Evolutionary conservation across 768 basidiomycete species (phyloP).

Genomic region (Psilocybe sp.): DNA sequence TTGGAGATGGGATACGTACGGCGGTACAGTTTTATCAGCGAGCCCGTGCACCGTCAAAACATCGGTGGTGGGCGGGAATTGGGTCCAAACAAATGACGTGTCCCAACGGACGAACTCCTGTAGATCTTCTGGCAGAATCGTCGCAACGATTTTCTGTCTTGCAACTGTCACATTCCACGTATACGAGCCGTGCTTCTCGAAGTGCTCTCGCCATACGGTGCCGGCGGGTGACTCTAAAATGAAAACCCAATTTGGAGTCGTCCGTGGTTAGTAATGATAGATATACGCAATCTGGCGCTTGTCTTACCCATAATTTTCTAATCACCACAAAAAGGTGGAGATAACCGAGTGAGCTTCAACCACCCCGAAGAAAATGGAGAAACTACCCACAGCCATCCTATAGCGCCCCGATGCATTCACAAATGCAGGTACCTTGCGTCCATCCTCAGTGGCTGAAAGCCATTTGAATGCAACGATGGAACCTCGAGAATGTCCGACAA

Average conservation of each 20-base stretch:
- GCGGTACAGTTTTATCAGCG: constrained; percentile 61
- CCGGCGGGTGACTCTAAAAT: constrained; percentile 21
- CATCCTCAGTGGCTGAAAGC: constrained; percentile 63
- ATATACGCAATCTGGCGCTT: neutral
- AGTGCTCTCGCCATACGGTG: constrained; percentile 44
- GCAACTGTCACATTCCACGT: constrained; percentile 68
- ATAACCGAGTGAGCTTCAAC: constrained; percentile 1
- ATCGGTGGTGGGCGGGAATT: constrained; percentile 60
- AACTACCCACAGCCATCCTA: constrained; percentile 67
- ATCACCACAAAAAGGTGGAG: neutral
- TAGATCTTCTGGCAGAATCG: constrained; percentile 57
- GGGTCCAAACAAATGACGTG: constrained; percentile 62
- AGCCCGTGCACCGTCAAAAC: constrained; percentile 83
- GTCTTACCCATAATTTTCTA: constrained; percentile 44
- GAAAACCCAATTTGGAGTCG: neutral
- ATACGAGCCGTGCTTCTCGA: constrained; percentile 56
- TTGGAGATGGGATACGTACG: constrained; percentile 42
- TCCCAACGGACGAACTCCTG: constrained; percentile 64
- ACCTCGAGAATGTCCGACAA: constrained; percentile 81
- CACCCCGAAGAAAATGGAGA: neutral
- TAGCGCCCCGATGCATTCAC: constrained; percentile 79
- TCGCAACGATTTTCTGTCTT: constrained; percentile 49
- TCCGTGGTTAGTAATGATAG: neutral
- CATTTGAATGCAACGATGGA: constrained; percentile 66
- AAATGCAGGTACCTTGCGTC: constrained; percentile 51